phyloP scores from a whole-genome alignment of 2,329 filamentous ascomycete genomes.

The Pseudocercospora musae region DNA sequence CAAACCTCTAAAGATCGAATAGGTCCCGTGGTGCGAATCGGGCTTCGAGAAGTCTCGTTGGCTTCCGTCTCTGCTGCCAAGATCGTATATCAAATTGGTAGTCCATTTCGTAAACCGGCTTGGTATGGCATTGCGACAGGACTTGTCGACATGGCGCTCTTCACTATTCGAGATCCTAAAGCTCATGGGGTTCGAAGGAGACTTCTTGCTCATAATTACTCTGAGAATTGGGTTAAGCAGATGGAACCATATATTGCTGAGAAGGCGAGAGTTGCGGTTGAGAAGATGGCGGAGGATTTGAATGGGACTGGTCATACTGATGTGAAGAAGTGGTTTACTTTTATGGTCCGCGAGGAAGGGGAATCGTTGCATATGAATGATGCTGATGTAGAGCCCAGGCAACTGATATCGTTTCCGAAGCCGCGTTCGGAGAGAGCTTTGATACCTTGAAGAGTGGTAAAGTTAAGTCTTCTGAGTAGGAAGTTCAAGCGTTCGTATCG shows the following conservation, averaged over 20 bases:
- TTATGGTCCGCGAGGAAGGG: neutral
- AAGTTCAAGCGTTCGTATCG: too few relatives aligned
- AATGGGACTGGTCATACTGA: neutral
- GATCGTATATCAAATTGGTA: conserved; percentile 53
- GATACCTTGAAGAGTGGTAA: conserved; percentile 2
- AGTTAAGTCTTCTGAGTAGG: too few relatives aligned
- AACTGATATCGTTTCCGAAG: conserved; percentile 1
- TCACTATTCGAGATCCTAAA: conserved; percentile 2
- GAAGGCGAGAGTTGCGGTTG: neutral
- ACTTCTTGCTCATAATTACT: conserved; percentile 1
- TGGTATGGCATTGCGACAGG: conserved; percentile 3
- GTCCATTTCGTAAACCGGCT: neutral
- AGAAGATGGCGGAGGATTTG: neutral
- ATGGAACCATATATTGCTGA: conserved; percentile 6
- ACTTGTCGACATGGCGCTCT: neutral
- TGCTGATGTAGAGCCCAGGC: neutral
- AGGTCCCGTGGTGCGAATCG: neutral
- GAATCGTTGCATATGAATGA: neutral
- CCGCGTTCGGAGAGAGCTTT: conserved; percentile 6
- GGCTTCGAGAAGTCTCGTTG: conserved; percentile 53
- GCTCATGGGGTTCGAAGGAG: conserved; percentile 3
- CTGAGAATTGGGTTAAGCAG: conserved; percentile 4
- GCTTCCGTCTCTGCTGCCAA: conserved; percentile 81
- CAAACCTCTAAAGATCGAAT: neutral
- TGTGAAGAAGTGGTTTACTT: conserved; percentile 6